These are phyloP conservation scores for Bothriochloa decipiens DNA, from an alignment of 176 grass and related monocot genomes.

Conservation along the genomic window DNA sequence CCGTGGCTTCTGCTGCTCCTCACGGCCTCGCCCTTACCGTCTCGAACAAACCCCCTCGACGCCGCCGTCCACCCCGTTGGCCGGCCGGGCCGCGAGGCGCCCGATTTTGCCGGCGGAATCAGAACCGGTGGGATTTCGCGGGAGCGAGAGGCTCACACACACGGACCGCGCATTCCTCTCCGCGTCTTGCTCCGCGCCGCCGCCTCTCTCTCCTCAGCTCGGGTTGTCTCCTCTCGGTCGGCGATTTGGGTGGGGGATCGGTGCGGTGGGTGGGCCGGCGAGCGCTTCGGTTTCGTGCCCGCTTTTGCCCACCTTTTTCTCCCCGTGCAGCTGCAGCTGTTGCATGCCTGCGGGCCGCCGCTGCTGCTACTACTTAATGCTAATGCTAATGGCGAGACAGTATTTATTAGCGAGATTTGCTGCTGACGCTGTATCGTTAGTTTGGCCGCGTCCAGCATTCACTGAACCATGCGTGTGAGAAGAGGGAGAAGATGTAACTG, in stretches of 20 bases:
- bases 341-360: background rate
- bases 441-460: background rate
- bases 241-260: constrained; percentile 21
- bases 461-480: background rate
- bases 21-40: background rate
- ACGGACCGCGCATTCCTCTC: constrained; percentile 40
- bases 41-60: too few relatives aligned
- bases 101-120: constrained; percentile 4
- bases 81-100: background rate
- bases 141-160: constrained; percentile 15
- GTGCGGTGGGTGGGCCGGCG: constrained; percentile 27
- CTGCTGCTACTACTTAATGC: background rate
- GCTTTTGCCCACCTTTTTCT: constrained; percentile 22
- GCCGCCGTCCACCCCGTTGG: background rate
- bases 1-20: constrained; percentile 35
- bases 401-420: constrained; percentile 16
- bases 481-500: background rate
- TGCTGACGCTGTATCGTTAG: background rate
- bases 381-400: background rate
- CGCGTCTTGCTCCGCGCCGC: constrained; percentile 31
- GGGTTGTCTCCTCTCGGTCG: constrained; percentile 16
- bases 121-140: background rate
- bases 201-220: background rate
- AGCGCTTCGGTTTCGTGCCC: constrained; percentile 3
- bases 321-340: constrained; percentile 3